A percentile compares a stretch with the other conserved stretches of the same genome.
These are phyloP conservation scores for Ramichloridium luteum DNA, from an alignment of 2,329 filamentous ascomycete species.

Conservation along the genomic window DNA sequence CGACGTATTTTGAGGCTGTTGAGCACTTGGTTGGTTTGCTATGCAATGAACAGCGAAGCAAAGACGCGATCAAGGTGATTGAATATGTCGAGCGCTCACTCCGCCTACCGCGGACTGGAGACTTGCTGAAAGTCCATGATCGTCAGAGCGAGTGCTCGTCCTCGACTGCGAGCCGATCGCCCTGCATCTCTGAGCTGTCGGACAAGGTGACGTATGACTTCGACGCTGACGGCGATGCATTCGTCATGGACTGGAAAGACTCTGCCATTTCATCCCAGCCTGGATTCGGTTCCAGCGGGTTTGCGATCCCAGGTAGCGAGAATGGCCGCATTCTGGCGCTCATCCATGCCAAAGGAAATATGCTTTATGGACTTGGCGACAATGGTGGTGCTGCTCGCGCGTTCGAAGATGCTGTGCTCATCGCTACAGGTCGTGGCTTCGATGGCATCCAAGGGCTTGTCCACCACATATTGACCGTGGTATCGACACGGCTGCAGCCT, in stretches of 20 bases:
- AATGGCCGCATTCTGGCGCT: conserved; percentile 90
- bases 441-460: conserved; percentile 69
- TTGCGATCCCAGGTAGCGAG: conserved; percentile 69
- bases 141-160: conserved; percentile 48
- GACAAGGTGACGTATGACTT: conserved; percentile 47
- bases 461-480: conserved; percentile 58
- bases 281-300: conserved; percentile 68
- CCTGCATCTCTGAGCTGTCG: conserved; percentile 42
- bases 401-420: conserved; percentile 89
- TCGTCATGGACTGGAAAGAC: conserved; percentile 29
- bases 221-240: conserved; percentile 31
- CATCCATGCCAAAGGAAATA: conserved; percentile 95
- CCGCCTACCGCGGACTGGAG: conserved; percentile 35
- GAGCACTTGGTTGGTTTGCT: conserved; percentile 85
- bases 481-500: conserved; percentile 31
- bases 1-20: conserved; percentile 85
- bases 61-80: conserved; percentile 79
- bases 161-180: conserved; percentile 40
- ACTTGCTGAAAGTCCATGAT: conserved; percentile 39
- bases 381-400: conserved; percentile 69
- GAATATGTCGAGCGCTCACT: conserved; percentile 69
- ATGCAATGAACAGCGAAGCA: conserved; percentile 66
- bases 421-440: conserved; percentile 62
- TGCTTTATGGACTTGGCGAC: conserved; percentile 83
- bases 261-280: conserved; percentile 32